Evolutionary conservation across 2,329 filamentous ascomycete species (phyloP).

Genomic region (Pestalotiopsis sp.): DNA sequence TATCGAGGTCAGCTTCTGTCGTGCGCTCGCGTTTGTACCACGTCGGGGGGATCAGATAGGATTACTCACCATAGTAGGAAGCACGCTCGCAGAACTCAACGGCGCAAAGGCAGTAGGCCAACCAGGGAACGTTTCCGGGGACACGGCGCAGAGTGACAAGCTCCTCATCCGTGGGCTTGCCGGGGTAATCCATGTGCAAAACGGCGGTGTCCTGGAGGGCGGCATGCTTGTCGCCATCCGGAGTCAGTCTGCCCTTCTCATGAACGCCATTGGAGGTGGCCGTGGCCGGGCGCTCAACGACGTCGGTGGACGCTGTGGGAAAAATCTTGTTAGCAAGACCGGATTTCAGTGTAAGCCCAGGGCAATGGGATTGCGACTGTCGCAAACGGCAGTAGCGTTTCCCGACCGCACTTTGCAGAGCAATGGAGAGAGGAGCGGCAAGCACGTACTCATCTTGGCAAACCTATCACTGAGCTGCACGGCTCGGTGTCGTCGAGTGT

Average conservation of each 20-base stretch:
- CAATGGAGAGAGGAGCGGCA: background rate
- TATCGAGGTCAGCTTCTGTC: background rate
- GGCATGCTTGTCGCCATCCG: constrained; percentile 1
- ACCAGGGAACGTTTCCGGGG: constrained; percentile 51
- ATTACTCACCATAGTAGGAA: constrained; percentile 58
- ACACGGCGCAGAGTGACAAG: constrained; percentile 38
- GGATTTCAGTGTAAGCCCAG: background rate
- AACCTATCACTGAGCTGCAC: background rate
- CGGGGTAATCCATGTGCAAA: constrained; percentile 27
- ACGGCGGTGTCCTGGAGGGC: constrained; percentile 3
- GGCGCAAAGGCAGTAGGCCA: constrained; percentile 58
- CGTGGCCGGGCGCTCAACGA: background rate
- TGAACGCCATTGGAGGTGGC: background rate
- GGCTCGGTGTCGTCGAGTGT: background rate
- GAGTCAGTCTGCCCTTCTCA: background rate
- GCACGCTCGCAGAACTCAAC: constrained; percentile 65
- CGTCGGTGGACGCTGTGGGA: background rate
- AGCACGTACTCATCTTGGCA: constrained; percentile 1
- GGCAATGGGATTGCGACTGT: background rate
- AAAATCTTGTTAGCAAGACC: background rate
- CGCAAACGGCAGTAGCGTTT: background rate
- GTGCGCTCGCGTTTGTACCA: background rate
- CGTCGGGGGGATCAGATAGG: background rate
- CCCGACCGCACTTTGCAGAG: background rate
- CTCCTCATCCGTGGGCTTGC: constrained; percentile 48